phyloP scores from a whole-genome alignment of 164 flowering plant genomes.

The Tinospora cordifolia region DNA sequence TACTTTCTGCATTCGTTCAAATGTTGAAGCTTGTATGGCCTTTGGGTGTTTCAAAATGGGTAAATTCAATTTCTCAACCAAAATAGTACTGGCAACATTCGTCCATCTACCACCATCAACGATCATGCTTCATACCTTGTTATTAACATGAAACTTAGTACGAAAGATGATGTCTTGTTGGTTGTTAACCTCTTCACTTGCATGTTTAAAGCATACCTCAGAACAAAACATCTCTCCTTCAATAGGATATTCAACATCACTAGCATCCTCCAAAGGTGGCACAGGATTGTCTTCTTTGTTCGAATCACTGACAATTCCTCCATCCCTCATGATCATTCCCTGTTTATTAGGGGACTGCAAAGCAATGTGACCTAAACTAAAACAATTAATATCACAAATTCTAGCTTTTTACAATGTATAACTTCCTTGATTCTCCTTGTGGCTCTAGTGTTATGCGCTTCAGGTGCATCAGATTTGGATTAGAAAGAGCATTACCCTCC shows the following conservation, averaged over 20 bases:
- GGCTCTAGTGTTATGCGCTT: background rate
- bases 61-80: no score
- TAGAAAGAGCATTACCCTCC: background rate
- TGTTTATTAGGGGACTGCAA: background rate
- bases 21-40: no score
- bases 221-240: background rate
- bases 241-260: background rate
- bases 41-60: no score
- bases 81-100: no score
- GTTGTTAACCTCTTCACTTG: background rate
- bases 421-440: background rate
- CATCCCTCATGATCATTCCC: background rate
- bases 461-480: background rate
- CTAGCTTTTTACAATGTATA: background rate
- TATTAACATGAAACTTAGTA: no score
- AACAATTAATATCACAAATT: background rate
- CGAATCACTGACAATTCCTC: background rate
- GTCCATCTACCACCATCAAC: no score
- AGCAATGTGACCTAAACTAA: background rate
- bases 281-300: background rate
- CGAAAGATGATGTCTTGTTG: background rate
- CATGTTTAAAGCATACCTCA: background rate
- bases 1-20: no score
- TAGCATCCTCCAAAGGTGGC: background rate
- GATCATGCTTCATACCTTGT: no score